Evolutionary conservation across 2,329 filamentous ascomycete genomes (phyloP).

Genomic region (Calonectria pauciramosa): DNA sequence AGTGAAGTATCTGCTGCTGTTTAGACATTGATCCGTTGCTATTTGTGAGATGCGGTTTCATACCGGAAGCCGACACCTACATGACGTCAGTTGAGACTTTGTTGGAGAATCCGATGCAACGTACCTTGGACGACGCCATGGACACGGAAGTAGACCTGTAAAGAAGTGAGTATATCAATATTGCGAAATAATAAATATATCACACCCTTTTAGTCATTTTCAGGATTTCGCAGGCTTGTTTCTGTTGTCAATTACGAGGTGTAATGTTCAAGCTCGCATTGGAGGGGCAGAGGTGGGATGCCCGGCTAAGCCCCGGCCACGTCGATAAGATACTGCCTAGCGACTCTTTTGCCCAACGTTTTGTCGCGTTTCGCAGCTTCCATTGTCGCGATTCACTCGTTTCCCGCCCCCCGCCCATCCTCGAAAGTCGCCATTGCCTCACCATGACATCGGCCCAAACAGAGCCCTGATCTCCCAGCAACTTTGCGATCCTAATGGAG

Average conservation of each 20-base stretch:
- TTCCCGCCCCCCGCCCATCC: neutral
- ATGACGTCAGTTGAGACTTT: constrained; percentile 44
- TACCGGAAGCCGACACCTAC: constrained; percentile 71
- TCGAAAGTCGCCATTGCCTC: neutral
- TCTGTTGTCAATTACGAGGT: neutral
- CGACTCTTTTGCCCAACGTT: neutral
- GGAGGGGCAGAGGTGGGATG: constrained; percentile 19
- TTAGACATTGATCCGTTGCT: neutral
- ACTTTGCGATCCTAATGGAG: constrained; percentile 38
- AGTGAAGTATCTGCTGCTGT: constrained; percentile 64
- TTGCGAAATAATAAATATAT: neutral
- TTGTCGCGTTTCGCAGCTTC: neutral
- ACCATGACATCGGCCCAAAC: neutral
- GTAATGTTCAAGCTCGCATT: neutral
- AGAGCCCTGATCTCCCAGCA: neutral
- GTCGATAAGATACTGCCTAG: constrained; percentile 13
- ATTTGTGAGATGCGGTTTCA: neutral
- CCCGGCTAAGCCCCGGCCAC: constrained; percentile 25
- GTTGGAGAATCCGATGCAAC: constrained; percentile 26
- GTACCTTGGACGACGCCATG: constrained; percentile 79
- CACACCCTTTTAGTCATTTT: constrained; percentile 54
- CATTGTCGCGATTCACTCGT: neutral
- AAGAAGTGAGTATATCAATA: constrained; percentile 7
- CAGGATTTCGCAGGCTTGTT: neutral
- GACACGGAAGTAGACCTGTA: constrained; percentile 72